phyloP scores from a whole-genome alignment of 2,329 filamentous ascomycete genomes.

The Hymenoscyphus occultus region DNA sequence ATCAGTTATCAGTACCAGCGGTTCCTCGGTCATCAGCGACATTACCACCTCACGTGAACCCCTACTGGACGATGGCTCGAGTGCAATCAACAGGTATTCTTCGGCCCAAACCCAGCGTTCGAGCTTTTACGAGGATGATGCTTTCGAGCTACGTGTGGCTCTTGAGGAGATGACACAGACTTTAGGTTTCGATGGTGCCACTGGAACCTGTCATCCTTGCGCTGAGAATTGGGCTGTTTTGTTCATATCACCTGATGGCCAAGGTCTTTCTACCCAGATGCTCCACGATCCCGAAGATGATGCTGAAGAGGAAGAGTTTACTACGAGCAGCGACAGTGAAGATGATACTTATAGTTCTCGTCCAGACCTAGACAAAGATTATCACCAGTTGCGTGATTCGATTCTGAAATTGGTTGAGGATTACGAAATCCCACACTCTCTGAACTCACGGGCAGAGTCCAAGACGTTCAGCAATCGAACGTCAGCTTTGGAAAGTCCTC shows the following conservation, averaged over 20 bases:
- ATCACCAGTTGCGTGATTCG: slow-evolving; percentile 76
- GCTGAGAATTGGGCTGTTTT: slow-evolving; percentile 80
- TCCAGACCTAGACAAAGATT: slow-evolving; percentile 71
- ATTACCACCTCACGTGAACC: slow-evolving; percentile 63
- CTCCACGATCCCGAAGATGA: slow-evolving; percentile 67
- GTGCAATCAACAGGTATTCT: slow-evolving; percentile 52
- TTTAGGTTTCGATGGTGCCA: slow-evolving; percentile 60
- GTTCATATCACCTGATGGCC: slow-evolving; percentile 73
- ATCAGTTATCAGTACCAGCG: slow-evolving; percentile 70
- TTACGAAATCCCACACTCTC: slow-evolving; percentile 70
- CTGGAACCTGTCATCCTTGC: slow-evolving; percentile 72
- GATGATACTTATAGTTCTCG: slow-evolving; percentile 54
- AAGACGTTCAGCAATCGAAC: slow-evolving; percentile 71
- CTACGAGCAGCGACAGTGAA: slow-evolving; percentile 57
- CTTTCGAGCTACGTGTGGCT: slow-evolving; percentile 62
- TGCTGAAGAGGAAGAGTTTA: slow-evolving; percentile 62
- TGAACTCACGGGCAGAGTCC: slow-evolving; percentile 56
- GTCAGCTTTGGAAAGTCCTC: slow-evolving; percentile 44
- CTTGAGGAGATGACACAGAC: slow-evolving; percentile 68
- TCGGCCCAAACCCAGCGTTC: slow-evolving; percentile 45
- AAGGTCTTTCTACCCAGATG: slow-evolving; percentile 67
- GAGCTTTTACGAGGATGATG: slow-evolving; percentile 60
- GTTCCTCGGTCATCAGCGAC: slow-evolving; percentile 70
- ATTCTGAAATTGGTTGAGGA: slow-evolving; percentile 79
- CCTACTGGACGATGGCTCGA: slow-evolving; percentile 54